Conservation (phyloP, 495 filamentous ascomycete species). For the Astrothelium subdiscretum region DNA sequence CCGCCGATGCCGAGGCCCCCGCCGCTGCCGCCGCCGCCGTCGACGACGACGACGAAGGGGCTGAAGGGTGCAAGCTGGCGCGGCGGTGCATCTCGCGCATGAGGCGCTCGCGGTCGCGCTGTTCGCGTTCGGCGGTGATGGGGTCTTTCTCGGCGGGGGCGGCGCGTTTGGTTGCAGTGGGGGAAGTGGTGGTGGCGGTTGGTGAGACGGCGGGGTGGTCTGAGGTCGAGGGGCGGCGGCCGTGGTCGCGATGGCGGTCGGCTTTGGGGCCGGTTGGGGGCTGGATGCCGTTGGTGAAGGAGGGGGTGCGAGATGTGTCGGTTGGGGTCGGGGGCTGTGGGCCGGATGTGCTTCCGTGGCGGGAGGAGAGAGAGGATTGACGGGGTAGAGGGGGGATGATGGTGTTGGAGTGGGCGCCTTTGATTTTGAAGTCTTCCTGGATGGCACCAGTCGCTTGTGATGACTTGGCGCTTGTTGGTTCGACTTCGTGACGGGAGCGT, state of each 20-base stretch:
- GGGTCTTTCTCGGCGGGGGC: constrained; percentile 37
- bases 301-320: not conserved
- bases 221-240: constrained; percentile 7
- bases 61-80: not conserved
- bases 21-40: constrained; percentile 3
- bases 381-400: constrained; percentile 11
- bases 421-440: constrained; percentile 27
- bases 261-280: constrained; percentile 19
- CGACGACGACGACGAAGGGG: not conserved
- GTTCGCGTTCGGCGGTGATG: constrained; percentile 65
- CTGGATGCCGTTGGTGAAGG: constrained; percentile 3
- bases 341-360: constrained; percentile 12
- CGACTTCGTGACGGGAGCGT: not conserved
- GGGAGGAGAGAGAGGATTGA: constrained; percentile 5
- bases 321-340: not conserved
- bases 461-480: constrained; percentile 10
- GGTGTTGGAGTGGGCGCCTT: constrained; percentile 19
- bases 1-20: too few species aligned
- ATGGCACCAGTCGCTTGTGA: not conserved
- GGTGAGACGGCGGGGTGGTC: not conserved
- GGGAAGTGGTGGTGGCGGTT: not conserved
- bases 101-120: constrained; percentile 61
- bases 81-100: constrained; percentile 69
- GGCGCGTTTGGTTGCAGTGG: constrained; percentile 3
- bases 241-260: constrained; percentile 6